Evolutionary conservation across 2,329 filamentous ascomycete genomes (phyloP).

Genomic region (Massarina eburnea): DNA sequence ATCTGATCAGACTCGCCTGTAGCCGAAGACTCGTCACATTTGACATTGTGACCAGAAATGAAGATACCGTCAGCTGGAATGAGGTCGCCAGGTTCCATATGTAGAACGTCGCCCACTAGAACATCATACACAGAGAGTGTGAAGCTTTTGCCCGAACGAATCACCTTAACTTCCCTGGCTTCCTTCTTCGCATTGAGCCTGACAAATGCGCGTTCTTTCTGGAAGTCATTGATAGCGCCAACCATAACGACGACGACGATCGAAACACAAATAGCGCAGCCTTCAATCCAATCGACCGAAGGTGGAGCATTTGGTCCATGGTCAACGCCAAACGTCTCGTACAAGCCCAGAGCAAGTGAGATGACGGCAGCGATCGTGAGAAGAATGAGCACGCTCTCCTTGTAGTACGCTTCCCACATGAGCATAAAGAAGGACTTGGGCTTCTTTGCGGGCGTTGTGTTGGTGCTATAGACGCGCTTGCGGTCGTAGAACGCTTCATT

Average conservation of each 20-base stretch:
- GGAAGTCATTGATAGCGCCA: slow-evolving; percentile 40
- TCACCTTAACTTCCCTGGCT: slow-evolving; percentile 32
- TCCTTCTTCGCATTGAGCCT: slow-evolving; percentile 41
- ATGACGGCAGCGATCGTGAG: slow-evolving; percentile 68
- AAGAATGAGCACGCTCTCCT: slow-evolving; percentile 71
- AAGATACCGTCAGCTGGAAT: slow-evolving; percentile 72
- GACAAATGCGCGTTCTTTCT: slow-evolving; percentile 41
- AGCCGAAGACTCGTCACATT: slow-evolving; percentile 73
- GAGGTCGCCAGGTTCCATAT: slow-evolving; percentile 69
- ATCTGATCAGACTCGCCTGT: slow-evolving; percentile 74
- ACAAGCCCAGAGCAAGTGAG: slow-evolving; percentile 69
- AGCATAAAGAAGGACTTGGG: slow-evolving; percentile 60
- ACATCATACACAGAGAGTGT: slow-evolving; percentile 68
- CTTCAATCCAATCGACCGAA: slow-evolving; percentile 45
- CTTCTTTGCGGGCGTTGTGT: slow-evolving; percentile 65
- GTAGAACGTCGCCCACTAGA: slow-evolving; percentile 69
- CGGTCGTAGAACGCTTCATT: slow-evolving; percentile 52
- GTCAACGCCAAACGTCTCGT: slow-evolving; percentile 58
- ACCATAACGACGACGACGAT: slow-evolving; percentile 43
- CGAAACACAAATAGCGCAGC: slow-evolving; percentile 40
- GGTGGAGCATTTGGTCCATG: slow-evolving; percentile 46
- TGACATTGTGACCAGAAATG: slow-evolving; percentile 65
- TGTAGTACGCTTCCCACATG: slow-evolving; percentile 70
- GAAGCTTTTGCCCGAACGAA: slow-evolving; percentile 64
- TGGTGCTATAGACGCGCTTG: slow-evolving; percentile 60